Conservation (phyloP, 2,329 filamentous ascomycete genomes). For the Cladosporium colombiae region DNA sequence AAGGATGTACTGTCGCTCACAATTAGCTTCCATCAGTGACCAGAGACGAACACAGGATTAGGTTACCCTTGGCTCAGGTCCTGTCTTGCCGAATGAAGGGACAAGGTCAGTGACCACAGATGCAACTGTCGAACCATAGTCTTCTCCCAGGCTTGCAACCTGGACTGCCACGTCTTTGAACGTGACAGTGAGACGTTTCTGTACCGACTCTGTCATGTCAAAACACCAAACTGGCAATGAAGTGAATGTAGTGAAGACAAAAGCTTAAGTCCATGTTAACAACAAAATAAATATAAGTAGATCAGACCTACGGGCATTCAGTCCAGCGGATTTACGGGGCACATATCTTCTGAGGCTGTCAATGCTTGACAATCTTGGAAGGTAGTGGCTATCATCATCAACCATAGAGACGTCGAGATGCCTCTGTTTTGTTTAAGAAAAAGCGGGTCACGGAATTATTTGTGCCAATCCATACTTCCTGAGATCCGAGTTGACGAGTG, state of each 20-base stretch:
- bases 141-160: conserved; percentile 8
- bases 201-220: neutral
- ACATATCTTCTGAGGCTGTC: neutral
- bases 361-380: neutral
- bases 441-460: neutral
- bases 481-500: neutral
- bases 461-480: neutral
- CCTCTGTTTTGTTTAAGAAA: neutral
- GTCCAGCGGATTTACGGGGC: neutral
- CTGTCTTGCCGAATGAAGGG: neutral
- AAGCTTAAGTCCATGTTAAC: neutral
- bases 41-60: neutral
- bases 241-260: neutral
- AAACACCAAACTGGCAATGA: neutral
- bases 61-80: neutral
- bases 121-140: conserved; percentile 14
- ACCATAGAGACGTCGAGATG: neutral
- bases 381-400: neutral
- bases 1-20: neutral
- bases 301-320: neutral
- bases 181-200: conserved; percentile 15
- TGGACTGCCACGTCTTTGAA: conserved; percentile 14
- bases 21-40: neutral
- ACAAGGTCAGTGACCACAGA: conserved; percentile 8
- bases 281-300: neutral